Evolutionary conservation across 163 green algal genomes (phyloP).

Genomic region (Prototheca cutis): DNA sequence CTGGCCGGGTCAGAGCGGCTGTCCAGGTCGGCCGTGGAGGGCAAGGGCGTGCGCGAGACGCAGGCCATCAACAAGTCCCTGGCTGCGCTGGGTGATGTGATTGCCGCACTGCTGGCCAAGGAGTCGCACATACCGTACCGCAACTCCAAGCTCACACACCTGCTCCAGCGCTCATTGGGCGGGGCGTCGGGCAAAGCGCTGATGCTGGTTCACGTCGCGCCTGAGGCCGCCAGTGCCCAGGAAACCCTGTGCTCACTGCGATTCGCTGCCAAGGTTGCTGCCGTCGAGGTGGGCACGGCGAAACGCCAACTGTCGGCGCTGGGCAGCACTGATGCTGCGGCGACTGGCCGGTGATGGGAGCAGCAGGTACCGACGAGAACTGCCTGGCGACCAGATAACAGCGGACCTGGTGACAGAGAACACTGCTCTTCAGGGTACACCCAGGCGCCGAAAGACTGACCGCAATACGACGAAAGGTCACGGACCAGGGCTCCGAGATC

Average conservation of each 20-base stretch:
- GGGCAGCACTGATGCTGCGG: background rate
- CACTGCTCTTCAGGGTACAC: no score
- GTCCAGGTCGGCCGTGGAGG: conserved; percentile 29
- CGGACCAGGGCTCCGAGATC: no score
- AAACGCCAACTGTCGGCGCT: conserved; percentile 18
- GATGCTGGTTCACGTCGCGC: conserved; percentile 93
- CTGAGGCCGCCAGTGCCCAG: conserved; percentile 39
- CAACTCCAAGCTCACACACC: conserved; percentile 93
- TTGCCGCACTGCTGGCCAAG: conserved; percentile 71
- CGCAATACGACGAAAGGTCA: no score
- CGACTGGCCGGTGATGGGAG: background rate
- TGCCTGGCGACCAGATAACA: no score
- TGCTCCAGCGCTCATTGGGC: conserved; percentile 66
- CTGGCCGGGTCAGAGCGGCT: conserved; percentile 51
- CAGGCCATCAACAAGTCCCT: conserved; percentile 88
- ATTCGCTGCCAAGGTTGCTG: conserved; percentile 92
- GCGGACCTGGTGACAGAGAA: no score
- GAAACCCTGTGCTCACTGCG: conserved; percentile 88
- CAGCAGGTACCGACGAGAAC: no score
- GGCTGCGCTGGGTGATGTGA: conserved; percentile 65
- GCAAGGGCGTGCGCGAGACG: conserved; percentile 75
- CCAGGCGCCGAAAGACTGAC: no score
- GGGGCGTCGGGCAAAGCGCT: conserved; percentile 65
- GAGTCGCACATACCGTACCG: conserved; percentile 84
- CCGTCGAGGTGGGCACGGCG: conserved; percentile 59